phyloP scores from a whole-genome alignment of 495 filamentous ascomycete species.

The Neurospora discreta region DNA sequence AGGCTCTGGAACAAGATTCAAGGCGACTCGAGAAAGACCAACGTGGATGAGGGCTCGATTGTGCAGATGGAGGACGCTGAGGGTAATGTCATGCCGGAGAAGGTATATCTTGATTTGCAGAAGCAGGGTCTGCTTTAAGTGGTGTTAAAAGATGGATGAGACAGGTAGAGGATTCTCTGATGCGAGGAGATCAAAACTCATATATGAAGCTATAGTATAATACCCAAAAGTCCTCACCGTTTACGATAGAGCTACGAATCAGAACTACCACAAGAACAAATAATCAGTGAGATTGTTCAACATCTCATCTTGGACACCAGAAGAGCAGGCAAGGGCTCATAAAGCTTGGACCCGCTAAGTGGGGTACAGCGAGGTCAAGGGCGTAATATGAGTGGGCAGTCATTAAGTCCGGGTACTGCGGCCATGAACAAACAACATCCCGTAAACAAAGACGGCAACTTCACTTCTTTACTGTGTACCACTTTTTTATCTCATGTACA shows the following conservation, averaged over 20 bases:
- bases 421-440: not conserved
- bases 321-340: not conserved
- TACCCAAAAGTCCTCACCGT: not conserved
- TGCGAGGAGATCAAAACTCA: not conserved
- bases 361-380: not conserved
- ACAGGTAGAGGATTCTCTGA: not conserved
- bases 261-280: not conserved
- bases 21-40: constrained; percentile 69
- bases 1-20: constrained; percentile 90
- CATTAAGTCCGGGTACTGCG: not conserved
- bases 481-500: not conserved
- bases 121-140: constrained; percentile 56
- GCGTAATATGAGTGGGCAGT: not conserved
- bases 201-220: not conserved
- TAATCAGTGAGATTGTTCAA: not conserved
- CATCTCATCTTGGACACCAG: not conserved
- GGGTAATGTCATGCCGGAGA: constrained; percentile 97
- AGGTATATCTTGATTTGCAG: constrained; percentile 82
- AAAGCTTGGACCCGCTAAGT: not conserved
- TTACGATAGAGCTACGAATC: not conserved
- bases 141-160: not conserved
- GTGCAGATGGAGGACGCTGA: constrained; percentile 98
- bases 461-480: not conserved
- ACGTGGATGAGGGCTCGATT: constrained; percentile 63
- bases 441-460: not conserved